A percentile compares a stretch with the other conserved stretches of the same genome.
phyloP scores from a whole-genome alignment of 2,329 filamentous ascomycete genomes.

The Penicillium sp. region DNA sequence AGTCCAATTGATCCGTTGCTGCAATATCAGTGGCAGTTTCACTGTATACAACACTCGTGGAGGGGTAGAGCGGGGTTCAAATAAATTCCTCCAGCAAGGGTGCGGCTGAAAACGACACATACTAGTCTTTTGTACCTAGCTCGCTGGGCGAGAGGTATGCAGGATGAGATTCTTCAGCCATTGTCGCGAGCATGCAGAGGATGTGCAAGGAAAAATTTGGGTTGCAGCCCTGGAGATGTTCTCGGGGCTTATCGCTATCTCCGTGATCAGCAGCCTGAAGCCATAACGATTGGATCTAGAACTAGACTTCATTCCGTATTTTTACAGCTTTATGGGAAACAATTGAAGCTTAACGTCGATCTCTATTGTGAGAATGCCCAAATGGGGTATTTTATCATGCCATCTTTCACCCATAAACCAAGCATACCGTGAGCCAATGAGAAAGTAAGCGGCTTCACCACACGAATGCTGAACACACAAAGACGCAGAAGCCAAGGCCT shows the following conservation, averaged over 20 bases:
- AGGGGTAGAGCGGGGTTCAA: conserved; percentile 10
- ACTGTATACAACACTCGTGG: neutral
- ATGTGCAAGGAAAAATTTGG: conserved; percentile 15
- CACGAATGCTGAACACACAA: conserved; percentile 10
- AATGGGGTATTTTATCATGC: conserved; percentile 21
- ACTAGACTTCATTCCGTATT: neutral
- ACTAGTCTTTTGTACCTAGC: conserved; percentile 92
- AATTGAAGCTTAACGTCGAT: conserved; percentile 11
- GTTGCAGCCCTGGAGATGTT: neutral
- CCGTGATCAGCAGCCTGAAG: neutral
- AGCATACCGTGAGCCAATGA: conserved; percentile 1
- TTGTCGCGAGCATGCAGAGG: conserved; percentile 10
- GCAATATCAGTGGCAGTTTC: neutral
- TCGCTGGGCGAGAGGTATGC: conserved; percentile 70
- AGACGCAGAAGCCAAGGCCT: conserved; percentile 10
- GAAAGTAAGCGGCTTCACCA: conserved; percentile 1
- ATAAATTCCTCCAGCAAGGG: neutral
- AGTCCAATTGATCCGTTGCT: neutral
- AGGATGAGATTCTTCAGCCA: conserved; percentile 46
- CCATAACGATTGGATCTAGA: neutral
- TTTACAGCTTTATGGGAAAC: neutral
- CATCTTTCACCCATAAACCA: conserved; percentile 11
- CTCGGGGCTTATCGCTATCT: conserved; percentile 12
- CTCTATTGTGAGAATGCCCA: conserved; percentile 22
- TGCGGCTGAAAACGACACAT: conserved; percentile 33